These are phyloP conservation scores for Microbotryum saponariae DNA, from an alignment of 1,284 basidiomycete genomes.

Conservation along the genomic window DNA sequence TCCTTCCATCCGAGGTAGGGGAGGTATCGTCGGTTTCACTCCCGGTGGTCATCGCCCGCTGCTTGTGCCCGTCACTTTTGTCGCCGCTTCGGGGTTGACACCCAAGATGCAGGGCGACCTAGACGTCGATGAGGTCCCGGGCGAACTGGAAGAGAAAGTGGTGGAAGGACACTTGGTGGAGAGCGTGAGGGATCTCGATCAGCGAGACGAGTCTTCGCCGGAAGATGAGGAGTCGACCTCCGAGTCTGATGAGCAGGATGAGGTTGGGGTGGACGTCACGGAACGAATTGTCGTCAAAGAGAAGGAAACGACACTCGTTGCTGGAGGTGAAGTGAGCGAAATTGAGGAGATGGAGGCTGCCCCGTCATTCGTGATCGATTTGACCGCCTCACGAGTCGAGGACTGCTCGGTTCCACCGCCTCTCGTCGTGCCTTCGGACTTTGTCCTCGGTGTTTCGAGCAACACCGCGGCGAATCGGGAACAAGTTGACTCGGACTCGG, in stretches of 20 bases:
- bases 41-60: conserved; percentile 14
- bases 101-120: conserved; percentile 14
- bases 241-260: neutral
- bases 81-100: conserved; percentile 10
- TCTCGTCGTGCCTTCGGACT: no score
- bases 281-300: neutral
- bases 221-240: conserved; percentile 7
- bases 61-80: conserved; percentile 29
- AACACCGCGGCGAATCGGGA: no score
- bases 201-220: conserved; percentile 2
- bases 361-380: conserved; percentile 1
- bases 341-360: neutral
- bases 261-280: neutral
- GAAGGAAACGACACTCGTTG: no score
- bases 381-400: no score
- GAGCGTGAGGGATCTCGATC: neutral
- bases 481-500: no score
- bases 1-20: neutral
- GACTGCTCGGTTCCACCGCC: no score
- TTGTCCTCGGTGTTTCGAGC: no score
- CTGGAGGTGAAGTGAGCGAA: neutral
- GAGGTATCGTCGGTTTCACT: neutral
- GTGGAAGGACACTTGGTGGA: neutral
- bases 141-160: neutral
- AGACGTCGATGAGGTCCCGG: neutral